Percentiles rank a stretch among this genome's conserved stretches.
phyloP scores from a whole-genome alignment of 177 flowering plant species.

The Telopea speciosissima region DNA sequence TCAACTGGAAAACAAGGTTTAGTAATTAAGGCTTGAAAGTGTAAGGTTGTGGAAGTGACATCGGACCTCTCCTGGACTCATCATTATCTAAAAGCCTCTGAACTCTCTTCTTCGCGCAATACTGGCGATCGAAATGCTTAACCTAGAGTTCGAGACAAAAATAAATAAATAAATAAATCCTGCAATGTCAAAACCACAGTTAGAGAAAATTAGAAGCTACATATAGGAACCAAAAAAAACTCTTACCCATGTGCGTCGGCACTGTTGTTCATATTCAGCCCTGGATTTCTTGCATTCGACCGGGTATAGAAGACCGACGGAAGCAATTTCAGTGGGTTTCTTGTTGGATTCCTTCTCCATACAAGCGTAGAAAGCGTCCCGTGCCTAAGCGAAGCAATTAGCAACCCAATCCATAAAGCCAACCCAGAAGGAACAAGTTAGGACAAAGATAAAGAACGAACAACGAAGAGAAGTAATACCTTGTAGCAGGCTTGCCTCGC shows the following conservation, averaged over 20 bases:
- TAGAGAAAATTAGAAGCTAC: constrained; percentile 1
- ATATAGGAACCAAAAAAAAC: background rate
- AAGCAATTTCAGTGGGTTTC: constrained; percentile 67
- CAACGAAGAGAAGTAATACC: constrained; percentile 26
- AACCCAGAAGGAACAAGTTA: background rate
- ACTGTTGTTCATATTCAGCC: constrained; percentile 45
- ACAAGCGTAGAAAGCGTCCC: constrained; percentile 83
- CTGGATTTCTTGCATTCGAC: constrained; percentile 59
- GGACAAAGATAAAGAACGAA: constrained; percentile 4
- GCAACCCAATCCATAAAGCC: background rate
- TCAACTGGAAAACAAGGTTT: background rate
- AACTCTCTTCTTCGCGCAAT: constrained; percentile 65
- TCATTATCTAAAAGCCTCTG: constrained; percentile 77
- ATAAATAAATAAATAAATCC: constrained; percentile 1
- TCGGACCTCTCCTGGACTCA: constrained; percentile 72
- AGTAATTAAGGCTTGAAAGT: constrained; percentile 39
- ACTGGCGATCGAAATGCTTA: constrained; percentile 89
- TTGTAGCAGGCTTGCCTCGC: constrained; percentile 79
- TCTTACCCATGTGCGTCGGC: constrained; percentile 83
- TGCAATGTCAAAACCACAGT: background rate
- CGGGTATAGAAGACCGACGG: constrained; percentile 75
- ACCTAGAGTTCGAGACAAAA: constrained; percentile 42
- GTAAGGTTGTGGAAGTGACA: constrained; percentile 72
- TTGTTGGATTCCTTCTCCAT: constrained; percentile 66
- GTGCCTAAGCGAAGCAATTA: constrained; percentile 37